phyloP scores from a whole-genome alignment of 371 early-diverging fungal species.

The Umbelopsis sp. region DNA sequence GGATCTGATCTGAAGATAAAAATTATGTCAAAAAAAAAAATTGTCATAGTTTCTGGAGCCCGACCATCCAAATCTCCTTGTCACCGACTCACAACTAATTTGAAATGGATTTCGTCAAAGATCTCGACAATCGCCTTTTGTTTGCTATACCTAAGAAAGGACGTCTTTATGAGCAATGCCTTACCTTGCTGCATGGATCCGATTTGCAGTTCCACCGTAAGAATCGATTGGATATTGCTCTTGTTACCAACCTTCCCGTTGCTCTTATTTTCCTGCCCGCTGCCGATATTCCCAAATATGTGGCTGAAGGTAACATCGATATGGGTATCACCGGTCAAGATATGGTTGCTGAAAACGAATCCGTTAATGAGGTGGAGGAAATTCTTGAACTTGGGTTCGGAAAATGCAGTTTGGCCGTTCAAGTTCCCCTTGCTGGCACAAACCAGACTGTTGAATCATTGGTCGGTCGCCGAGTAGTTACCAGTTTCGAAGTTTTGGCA shows the following conservation, averaged over 20 bases:
- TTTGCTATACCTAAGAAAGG: slow-evolving; percentile 99
- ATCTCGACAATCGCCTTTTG: slow-evolving; percentile 77
- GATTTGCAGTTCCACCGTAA: slow-evolving; percentile 94
- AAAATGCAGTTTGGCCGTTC: slow-evolving; percentile 86
- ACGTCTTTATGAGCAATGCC: slow-evolving; percentile 87
- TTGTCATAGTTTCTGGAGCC: slow-evolving; percentile 9
- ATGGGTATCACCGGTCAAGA: slow-evolving; percentile 96
- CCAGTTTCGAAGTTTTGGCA: slow-evolving; percentile 82
- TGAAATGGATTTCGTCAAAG: slow-evolving; percentile 66
- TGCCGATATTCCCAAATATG: slow-evolving; percentile 93
- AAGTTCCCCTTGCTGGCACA: slow-evolving; percentile 65
- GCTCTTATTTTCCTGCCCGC: slow-evolving; percentile 95
- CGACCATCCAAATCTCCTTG: slow-evolving; percentile 8
- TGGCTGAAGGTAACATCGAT: slow-evolving; percentile 94
- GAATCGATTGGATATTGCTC: slow-evolving; percentile 94
- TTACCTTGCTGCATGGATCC: slow-evolving; percentile 82
- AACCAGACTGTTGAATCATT: slow-evolving; percentile 65
- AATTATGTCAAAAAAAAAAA: slow-evolving; percentile 5
- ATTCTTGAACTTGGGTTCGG: slow-evolving; percentile 88
- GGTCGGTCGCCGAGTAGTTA: slow-evolving; percentile 92
- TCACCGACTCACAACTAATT: slow-evolving; percentile 12
- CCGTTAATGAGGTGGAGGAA: slow-evolving; percentile 71
- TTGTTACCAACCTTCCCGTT: slow-evolving; percentile 90
- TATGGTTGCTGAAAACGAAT: slow-evolving; percentile 84
- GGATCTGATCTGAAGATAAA: background rate